These are phyloP conservation scores for Candida schatavii DNA, from an alignment of 805 yeast genomes.

Conservation along the genomic window DNA sequence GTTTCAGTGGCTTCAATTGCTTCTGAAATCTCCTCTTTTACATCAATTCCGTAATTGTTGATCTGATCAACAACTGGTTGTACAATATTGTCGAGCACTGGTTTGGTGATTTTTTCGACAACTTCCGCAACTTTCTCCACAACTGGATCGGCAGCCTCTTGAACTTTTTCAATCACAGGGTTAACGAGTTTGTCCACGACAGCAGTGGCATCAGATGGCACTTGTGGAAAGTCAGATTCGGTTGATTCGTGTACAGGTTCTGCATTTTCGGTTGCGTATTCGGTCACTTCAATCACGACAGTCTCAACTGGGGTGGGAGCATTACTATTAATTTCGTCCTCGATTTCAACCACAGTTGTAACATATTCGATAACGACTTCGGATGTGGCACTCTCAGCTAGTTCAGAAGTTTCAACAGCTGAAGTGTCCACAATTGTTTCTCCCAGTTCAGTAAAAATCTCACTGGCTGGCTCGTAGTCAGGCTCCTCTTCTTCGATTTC, in stretches of 20 bases:
- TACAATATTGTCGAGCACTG: background rate
- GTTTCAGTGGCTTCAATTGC: background rate
- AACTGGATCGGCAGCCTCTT: background rate
- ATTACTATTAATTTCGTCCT: background rate
- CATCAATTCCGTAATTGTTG: background rate
- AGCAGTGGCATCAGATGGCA: no score
- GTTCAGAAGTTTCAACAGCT: conserved; percentile 3
- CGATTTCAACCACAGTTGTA: background rate
- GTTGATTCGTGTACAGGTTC: background rate
- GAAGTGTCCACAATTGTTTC: background rate
- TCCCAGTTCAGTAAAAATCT: conserved; percentile 7
- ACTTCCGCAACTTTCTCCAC: background rate
- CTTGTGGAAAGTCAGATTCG: no score
- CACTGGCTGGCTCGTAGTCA: conserved; percentile 7
- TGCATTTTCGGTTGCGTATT: background rate
- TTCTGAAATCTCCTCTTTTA: background rate
- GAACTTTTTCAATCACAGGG: background rate
- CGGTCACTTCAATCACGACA: background rate
- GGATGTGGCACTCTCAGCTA: background rate
- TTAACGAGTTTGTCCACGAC: background rate
- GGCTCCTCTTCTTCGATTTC: conserved; percentile 8
- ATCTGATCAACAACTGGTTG: background rate
- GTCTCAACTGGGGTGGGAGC: background rate
- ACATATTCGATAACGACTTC: background rate
- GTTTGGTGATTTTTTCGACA: background rate